phyloP scores from a whole-genome alignment of 202 grass and related monocot genomes.

The Schoenoplectus tabernaemontani region DNA sequence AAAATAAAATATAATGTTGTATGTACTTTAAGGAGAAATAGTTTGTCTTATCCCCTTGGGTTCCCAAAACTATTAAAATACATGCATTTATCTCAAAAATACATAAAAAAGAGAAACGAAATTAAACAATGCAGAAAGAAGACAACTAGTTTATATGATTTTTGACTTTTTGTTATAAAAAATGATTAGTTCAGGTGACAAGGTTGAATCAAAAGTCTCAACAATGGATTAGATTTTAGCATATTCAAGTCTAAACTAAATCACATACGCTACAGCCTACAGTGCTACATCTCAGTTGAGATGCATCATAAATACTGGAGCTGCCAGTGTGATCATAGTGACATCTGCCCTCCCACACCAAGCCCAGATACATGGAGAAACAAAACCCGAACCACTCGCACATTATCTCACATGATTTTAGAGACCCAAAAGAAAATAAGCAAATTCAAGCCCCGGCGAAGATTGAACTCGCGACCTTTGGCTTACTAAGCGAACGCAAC shows the following conservation, averaged over 20 bases:
- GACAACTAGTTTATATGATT: not conserved
- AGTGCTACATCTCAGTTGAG: not conserved
- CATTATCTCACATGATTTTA: not conserved
- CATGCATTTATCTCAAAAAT: not conserved
- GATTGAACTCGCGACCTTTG: slow-evolving; percentile 62
- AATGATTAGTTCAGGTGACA: not conserved
- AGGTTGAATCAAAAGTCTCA: not conserved
- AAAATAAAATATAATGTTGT: too few relatives aligned
- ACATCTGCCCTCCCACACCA: not conserved
- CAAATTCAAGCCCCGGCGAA: slow-evolving; percentile 19
- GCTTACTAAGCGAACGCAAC: slow-evolving; percentile 60
- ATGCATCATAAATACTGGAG: not conserved
- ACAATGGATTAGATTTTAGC: not conserved
- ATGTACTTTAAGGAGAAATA: not conserved
- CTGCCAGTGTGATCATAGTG: not conserved
- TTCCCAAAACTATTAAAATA: not conserved
- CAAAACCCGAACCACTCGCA: not conserved
- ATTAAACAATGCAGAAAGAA: not conserved
- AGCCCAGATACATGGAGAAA: not conserved
- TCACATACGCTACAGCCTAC: not conserved
- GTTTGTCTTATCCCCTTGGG: not conserved
- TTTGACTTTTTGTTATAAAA: not conserved
- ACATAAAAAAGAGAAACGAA: not conserved
- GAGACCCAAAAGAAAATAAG: not conserved
- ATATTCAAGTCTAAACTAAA: not conserved